Percentiles rank a stretch among this genome's conserved stretches.
Evolutionary conservation across 148 eudicot species (phyloP).

Genomic region (Rhododendron henanense): DNA sequence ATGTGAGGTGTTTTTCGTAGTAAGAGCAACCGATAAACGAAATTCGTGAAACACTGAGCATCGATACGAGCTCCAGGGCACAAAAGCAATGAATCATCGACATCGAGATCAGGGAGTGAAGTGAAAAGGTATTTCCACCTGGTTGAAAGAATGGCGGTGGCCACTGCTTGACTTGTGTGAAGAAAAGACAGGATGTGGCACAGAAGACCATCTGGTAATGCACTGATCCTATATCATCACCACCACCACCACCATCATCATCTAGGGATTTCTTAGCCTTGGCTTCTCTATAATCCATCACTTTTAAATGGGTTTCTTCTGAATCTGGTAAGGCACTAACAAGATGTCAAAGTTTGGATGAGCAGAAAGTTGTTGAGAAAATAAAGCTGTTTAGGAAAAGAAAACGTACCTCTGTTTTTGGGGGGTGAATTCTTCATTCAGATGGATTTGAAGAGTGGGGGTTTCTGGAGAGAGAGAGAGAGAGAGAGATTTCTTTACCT

Average conservation of each 20-base stretch:
- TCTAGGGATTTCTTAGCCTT: background rate
- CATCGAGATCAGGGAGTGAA: background rate
- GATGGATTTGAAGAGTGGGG: background rate
- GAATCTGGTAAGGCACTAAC: background rate
- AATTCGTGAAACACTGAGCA: background rate
- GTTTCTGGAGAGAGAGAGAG: too few relatives aligned
- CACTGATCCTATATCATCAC: too few relatives aligned
- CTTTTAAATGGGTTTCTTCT: background rate
- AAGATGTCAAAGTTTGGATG: background rate
- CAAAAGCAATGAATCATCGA: background rate
- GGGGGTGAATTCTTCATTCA: too few relatives aligned
- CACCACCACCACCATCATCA: background rate
- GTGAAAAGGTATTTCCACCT: background rate
- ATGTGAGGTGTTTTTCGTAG: background rate
- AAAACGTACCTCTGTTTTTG: too few relatives aligned
- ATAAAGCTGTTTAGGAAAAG: too few relatives aligned
- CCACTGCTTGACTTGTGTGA: background rate
- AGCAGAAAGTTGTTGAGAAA: too few relatives aligned
- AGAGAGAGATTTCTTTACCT: too few relatives aligned
- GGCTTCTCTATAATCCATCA: background rate
- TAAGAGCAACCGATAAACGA: background rate
- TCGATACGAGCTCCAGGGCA: background rate
- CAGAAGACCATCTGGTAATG: too few relatives aligned
- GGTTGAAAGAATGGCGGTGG: background rate
- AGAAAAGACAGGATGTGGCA: conserved; percentile 3